Percentiles rank a stretch among this genome's conserved stretches.
Evolutionary conservation across 2,329 filamentous ascomycete genomes (phyloP).

Genomic region (Ascochyta rabiei): DNA sequence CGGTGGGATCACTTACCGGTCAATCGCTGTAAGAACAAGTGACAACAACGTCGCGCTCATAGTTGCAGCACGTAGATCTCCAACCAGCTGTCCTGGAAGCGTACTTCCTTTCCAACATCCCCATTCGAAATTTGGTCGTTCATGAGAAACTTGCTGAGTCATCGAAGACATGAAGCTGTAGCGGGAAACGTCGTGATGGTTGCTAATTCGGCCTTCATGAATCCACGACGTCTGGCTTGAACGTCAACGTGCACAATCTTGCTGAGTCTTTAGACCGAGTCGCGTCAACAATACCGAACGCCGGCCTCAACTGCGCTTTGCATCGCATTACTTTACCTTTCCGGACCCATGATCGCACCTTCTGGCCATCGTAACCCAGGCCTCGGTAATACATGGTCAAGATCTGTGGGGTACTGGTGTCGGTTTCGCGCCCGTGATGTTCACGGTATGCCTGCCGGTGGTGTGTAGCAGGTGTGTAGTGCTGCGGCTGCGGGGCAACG

Average conservation of each 20-base stretch:
- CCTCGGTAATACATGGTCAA: background rate
- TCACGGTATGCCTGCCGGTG: constrained; percentile 13
- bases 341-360: background rate
- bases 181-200: background rate
- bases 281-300: background rate
- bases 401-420: background rate
- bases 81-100: constrained; percentile 22
- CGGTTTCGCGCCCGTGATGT: constrained; percentile 11
- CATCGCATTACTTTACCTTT: constrained; percentile 1
- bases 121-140: background rate
- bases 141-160: constrained; percentile 18
- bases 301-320: constrained; percentile 5
- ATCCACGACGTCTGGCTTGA: background rate
- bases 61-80: constrained; percentile 33
- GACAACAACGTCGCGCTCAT: constrained; percentile 35
- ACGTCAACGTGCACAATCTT: background rate
- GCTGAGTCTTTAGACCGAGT: background rate
- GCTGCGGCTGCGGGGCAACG: constrained; percentile 13
- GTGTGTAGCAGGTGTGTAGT: background rate
- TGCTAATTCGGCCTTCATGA: background rate
- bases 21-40: constrained; percentile 34
- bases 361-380: background rate
- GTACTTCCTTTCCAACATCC: constrained; percentile 10
- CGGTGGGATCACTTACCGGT: constrained; percentile 26
- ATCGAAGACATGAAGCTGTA: constrained; percentile 12